phyloP scores from a whole-genome alignment of 306 rosid genomes.

The Prunus davidiana region DNA sequence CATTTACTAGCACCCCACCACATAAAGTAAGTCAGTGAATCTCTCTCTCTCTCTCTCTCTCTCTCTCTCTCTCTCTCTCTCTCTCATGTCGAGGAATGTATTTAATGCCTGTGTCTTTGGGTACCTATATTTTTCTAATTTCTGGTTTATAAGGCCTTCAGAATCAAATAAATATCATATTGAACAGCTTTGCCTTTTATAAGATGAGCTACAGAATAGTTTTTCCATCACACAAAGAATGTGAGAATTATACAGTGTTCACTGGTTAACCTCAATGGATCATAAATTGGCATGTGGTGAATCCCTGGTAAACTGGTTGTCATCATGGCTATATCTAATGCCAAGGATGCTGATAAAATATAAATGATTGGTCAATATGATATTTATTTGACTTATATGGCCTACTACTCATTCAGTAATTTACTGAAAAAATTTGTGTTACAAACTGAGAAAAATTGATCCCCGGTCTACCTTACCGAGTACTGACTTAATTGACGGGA shows the following conservation, averaged over 20 bases:
- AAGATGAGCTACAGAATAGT: neutral
- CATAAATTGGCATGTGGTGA: neutral
- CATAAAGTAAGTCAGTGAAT: slow-evolving; percentile 61
- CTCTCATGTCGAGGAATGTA: neutral
- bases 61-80: neutral
- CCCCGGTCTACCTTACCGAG: neutral
- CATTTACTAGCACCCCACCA: slow-evolving; percentile 73
- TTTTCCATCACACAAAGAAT: neutral
- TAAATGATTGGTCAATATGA: neutral
- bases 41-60: slow-evolving; percentile 7
- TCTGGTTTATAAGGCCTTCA: neutral
- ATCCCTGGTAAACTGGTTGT: neutral
- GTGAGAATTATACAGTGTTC: neutral
- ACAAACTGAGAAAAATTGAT: neutral
- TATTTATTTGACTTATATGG: too few relatives aligned
- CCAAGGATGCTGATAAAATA: neutral
- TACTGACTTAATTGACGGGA: neutral
- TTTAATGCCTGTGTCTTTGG: neutral
- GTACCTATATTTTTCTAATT: neutral
- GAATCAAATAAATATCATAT: neutral
- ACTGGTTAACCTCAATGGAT: neutral
- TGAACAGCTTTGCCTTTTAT: too few relatives aligned
- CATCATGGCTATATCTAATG: neutral
- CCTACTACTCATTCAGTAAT: neutral
- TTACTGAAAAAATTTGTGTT: neutral